These are phyloP conservation scores for Sporothrix inflata DNA, from an alignment of 2,329 filamentous ascomycete species.

Conservation along the genomic window DNA sequence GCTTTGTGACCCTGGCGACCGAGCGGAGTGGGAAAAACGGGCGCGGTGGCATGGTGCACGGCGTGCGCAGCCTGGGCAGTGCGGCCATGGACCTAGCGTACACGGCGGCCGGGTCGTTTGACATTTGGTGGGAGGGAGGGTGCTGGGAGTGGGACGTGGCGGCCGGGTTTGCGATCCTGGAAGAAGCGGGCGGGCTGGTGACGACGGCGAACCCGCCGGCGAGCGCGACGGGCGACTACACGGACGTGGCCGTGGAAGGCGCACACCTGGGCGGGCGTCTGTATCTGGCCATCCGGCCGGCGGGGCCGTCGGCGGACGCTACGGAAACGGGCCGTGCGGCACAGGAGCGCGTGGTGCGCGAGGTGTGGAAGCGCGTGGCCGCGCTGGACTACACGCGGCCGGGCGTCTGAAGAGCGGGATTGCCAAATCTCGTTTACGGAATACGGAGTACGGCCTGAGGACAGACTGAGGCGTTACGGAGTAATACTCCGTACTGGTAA, in stretches of 20 bases:
- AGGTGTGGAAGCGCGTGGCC: slow-evolving; percentile 72
- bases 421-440: too few relatives aligned
- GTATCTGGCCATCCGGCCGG: slow-evolving; percentile 73
- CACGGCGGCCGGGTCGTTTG: slow-evolving; percentile 72
- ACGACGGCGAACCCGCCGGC: slow-evolving; percentile 73
- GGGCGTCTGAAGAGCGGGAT: not conserved
- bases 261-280: slow-evolving; percentile 67
- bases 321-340: slow-evolving; percentile 65
- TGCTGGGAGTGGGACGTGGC: slow-evolving; percentile 86
- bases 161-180: slow-evolving; percentile 71
- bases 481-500: too few relatives aligned
- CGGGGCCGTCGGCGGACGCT: slow-evolving; percentile 55
- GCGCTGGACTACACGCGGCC: slow-evolving; percentile 69
- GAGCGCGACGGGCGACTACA: slow-evolving; percentile 46
- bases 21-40: slow-evolving; percentile 65
- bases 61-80: slow-evolving; percentile 71
- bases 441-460: too few relatives aligned
- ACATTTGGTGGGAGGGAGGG: slow-evolving; percentile 83
- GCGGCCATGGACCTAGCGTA: slow-evolving; percentile 77
- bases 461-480: not conserved
- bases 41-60: slow-evolving; percentile 78
- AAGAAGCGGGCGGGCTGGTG: slow-evolving; percentile 73
- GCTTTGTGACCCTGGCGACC: slow-evolving; percentile 74
- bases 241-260: slow-evolving; percentile 60
- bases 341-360: slow-evolving; percentile 71